phyloP scores from a whole-genome alignment of 768 basidiomycete genomes.

The Scleroderma citrinum region DNA sequence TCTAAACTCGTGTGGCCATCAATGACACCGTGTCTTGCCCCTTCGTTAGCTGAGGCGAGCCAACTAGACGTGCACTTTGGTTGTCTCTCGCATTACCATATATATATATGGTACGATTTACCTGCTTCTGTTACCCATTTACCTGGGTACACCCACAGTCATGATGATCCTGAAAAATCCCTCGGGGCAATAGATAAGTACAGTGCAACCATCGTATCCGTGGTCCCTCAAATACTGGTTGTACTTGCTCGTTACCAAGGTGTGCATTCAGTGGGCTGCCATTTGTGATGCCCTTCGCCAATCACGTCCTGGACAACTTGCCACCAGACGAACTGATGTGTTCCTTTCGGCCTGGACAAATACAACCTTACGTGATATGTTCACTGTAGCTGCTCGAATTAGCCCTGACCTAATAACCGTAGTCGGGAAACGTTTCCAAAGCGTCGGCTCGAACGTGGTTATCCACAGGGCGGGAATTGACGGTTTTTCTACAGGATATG shows the following conservation, averaged over 20 bases:
- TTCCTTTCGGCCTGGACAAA: conserved; percentile 43
- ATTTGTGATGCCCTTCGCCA: too few relatives aligned
- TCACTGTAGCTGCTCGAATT: conserved; percentile 79
- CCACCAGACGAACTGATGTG: not conserved
- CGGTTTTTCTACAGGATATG: not conserved
- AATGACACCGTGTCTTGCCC: conserved; percentile 23
- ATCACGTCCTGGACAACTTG: too few relatives aligned
- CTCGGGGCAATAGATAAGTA: conserved; percentile 62
- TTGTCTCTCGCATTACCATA: conserved; percentile 56
- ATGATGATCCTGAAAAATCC: conserved; percentile 65
- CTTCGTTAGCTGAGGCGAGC: conserved; percentile 5
- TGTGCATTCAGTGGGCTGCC: too few relatives aligned
- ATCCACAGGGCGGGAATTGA: conserved; percentile 42
- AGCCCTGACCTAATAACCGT: conserved; percentile 54
- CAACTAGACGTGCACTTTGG: conserved; percentile 49
- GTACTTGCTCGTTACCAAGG: conserved; percentile 65
- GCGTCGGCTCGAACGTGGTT: conserved; percentile 34
- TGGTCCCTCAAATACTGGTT: conserved; percentile 85
- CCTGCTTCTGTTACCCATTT: conserved; percentile 54
- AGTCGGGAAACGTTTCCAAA: conserved; percentile 35
- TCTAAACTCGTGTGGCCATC: conserved; percentile 39
- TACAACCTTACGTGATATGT: conserved; percentile 59
- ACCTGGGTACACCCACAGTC: conserved; percentile 43
- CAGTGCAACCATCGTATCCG: conserved; percentile 47
- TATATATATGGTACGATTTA: conserved; percentile 56